Evolutionary conservation across 345 rosid species (phyloP).

Genomic region (Salix caprea): DNA sequence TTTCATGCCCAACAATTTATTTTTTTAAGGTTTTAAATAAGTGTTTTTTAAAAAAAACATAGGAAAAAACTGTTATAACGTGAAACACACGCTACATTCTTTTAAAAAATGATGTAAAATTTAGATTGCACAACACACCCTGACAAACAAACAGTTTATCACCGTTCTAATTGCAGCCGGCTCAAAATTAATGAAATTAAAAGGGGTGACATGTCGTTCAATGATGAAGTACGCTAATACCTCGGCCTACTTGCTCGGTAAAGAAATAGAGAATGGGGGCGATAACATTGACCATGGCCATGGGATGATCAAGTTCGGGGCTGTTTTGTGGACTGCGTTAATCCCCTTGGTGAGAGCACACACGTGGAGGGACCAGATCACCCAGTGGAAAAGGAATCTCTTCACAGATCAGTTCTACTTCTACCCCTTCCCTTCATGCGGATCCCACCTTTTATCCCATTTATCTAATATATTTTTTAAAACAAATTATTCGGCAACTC

Average conservation of each 20-base stretch:
- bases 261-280: neutral
- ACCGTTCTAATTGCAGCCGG: neutral
- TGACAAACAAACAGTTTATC: no score
- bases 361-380: neutral
- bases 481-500: no score
- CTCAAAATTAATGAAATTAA: neutral
- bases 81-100: no score
- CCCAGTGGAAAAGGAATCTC: neutral
- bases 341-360: neutral
- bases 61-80: no score
- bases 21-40: no score
- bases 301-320: neutral
- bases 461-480: no score
- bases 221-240: neutral
- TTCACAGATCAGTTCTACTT: neutral
- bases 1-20: no score
- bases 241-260: neutral
- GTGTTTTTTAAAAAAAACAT: no score
- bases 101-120: no score
- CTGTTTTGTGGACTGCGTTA: neutral
- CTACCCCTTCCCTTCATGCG: neutral
- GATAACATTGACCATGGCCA: neutral
- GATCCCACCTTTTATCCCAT: neutral
- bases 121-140: no score
- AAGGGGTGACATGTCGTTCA: neutral